phyloP scores from a whole-genome alignment of 306 rosid species.

The Benincasa hispida region DNA sequence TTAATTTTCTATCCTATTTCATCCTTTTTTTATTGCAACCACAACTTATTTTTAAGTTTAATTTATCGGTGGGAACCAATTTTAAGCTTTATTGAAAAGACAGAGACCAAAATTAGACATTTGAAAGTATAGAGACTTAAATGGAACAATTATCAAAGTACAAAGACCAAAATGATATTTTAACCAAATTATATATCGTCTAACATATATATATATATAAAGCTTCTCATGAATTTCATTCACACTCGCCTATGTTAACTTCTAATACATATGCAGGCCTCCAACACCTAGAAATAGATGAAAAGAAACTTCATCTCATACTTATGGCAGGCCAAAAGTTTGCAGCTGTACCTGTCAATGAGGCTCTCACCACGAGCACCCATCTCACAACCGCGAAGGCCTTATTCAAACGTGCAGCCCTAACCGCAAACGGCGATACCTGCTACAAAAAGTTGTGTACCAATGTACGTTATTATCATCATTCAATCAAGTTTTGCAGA shows the following conservation, averaged over 20 bases:
- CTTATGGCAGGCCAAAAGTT: slow-evolving; percentile 79
- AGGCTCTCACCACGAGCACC: slow-evolving; percentile 61
- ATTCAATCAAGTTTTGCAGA: background rate
- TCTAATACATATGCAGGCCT: background rate
- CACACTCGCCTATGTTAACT: background rate
- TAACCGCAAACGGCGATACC: slow-evolving; percentile 73
- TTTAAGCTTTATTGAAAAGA: no score
- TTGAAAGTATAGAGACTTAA: no score
- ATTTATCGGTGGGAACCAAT: no score
- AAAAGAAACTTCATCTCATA: slow-evolving; percentile 41
- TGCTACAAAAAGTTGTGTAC: slow-evolving; percentile 35
- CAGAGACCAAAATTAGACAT: no score
- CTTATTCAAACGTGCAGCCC: slow-evolving; percentile 82
- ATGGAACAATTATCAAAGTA: no score
- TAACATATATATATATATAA: no score
- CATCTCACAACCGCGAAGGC: slow-evolving; percentile 86
- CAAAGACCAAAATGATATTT: no score
- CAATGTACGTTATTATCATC: background rate
- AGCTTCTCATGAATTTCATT: background rate
- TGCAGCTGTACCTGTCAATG: slow-evolving; percentile 57
- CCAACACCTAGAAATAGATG: background rate
- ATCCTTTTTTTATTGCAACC: no score
- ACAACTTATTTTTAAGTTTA: no score
- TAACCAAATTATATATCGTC: no score
- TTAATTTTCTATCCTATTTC: no score